Percentiles rank a stretch among this genome's conserved stretches.
These are phyloP conservation scores for Ceratorhiza oryzae-sativae DNA, from an alignment of 1,284 basidiomycete species.

Conservation along the genomic window DNA sequence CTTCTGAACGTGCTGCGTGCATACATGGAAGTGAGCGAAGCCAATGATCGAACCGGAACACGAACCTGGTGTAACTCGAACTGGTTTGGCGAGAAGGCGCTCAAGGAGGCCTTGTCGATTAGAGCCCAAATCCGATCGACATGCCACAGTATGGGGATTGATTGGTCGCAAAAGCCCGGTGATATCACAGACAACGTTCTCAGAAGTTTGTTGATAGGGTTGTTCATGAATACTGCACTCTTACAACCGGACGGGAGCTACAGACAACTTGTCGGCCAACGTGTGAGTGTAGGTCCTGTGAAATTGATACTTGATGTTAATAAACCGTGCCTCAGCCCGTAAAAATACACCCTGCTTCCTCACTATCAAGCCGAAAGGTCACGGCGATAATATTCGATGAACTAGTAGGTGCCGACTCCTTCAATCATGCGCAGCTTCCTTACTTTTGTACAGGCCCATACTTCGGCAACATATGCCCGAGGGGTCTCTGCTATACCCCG, in stretches of 20 bases:
- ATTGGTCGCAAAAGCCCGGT: conserved; percentile 64
- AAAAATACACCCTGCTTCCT: conserved; percentile 89
- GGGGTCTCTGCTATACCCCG: conserved; percentile 83
- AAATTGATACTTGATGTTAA: not conserved
- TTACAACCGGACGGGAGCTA: conserved; percentile 83
- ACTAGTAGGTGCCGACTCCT: conserved; percentile 64
- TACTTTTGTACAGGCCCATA: conserved; percentile 67
- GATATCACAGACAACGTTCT: conserved; percentile 68
- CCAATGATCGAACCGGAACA: conserved; percentile 39
- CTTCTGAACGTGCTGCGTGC: conserved; percentile 84
- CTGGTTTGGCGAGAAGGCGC: conserved; percentile 83
- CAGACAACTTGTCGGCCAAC: conserved; percentile 79
- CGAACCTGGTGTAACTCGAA: conserved; percentile 79
- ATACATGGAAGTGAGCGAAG: conserved; percentile 62
- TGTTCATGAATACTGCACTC: conserved; percentile 83
- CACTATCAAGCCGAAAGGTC: conserved; percentile 77
- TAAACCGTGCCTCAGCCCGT: conserved; percentile 60
- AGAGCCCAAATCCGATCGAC: conserved; percentile 78
- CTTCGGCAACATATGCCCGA: conserved; percentile 84
- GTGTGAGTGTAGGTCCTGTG: conserved; percentile 58
- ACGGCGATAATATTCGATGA: conserved; percentile 91
- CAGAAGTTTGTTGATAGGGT: conserved; percentile 72
- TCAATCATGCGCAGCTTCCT: not conserved
- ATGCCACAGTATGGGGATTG: conserved; percentile 67
- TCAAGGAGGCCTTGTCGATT: conserved; percentile 85